These are phyloP conservation scores for Blastobotrys petasosporus DNA, from an alignment of 1,139 yeast species.

Conservation along the genomic window DNA sequence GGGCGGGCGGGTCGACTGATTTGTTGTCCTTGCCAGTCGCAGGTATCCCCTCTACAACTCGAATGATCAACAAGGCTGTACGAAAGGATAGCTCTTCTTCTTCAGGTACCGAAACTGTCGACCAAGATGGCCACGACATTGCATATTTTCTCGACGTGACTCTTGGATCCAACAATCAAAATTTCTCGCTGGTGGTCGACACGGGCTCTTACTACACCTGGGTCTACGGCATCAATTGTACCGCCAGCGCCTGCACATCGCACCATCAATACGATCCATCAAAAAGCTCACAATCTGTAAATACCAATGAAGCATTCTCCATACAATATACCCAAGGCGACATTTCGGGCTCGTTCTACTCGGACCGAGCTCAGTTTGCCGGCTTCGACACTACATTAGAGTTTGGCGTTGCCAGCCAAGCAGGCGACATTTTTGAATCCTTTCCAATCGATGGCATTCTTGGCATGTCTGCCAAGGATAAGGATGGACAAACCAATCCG, in stretches of 20 bases:
- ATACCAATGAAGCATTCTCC: conserved; percentile 35
- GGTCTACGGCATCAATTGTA: conserved; percentile 53
- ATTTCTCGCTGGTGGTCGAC: conserved; percentile 51
- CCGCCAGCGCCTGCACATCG: conserved; percentile 40
- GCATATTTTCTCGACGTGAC: conserved; percentile 28
- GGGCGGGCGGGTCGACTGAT: background rate
- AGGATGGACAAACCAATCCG: conserved; percentile 29
- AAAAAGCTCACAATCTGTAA: conserved; percentile 21
- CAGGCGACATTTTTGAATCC: conserved; percentile 48
- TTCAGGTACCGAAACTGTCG: conserved; percentile 18
- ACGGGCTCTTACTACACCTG: conserved; percentile 63
- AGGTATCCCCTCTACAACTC: background rate
- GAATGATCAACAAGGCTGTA: background rate
- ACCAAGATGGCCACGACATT: conserved; percentile 29
- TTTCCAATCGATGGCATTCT: conserved; percentile 57
- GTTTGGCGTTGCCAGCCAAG: conserved; percentile 50
- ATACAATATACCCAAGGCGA: conserved; percentile 52
- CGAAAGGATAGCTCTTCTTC: background rate
- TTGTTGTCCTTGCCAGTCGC: background rate
- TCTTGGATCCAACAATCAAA: conserved; percentile 28
- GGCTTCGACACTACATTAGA: conserved; percentile 41
- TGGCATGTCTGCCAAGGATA: conserved; percentile 45
- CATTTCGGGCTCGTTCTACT: conserved; percentile 45
- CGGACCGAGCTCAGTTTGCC: conserved; percentile 40
- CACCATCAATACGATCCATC: conserved; percentile 33